Conservation (phyloP, 805 yeast genomes). For the Debaryomyces tyrocola region DNA sequence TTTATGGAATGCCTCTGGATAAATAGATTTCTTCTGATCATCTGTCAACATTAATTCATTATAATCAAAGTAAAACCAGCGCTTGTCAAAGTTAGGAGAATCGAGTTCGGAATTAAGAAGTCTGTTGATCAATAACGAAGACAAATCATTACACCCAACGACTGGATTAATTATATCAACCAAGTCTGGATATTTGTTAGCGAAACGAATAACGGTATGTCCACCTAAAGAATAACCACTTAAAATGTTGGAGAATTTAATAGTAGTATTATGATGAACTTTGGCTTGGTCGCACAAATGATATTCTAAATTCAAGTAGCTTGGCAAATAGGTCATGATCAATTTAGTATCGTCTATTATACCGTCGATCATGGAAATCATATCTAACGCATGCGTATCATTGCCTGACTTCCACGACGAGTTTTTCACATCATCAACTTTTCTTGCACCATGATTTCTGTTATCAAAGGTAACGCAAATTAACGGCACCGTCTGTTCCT, state of each 20-base stretch:
- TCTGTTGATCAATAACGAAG: conserved; percentile 45
- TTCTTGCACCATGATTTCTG: conserved; percentile 57
- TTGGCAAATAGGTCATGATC: conserved; percentile 46
- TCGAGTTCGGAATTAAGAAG: conserved; percentile 21
- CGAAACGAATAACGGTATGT: conserved; percentile 52
- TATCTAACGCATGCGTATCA: conserved; percentile 48
- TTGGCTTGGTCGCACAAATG: conserved; percentile 14
- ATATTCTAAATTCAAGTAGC: conserved; percentile 34
- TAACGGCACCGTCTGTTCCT: conserved; percentile 26
- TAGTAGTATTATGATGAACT: conserved; percentile 16
- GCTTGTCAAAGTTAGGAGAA: conserved; percentile 23
- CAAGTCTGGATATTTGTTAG: conserved; percentile 33
- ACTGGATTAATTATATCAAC: conserved; percentile 48
- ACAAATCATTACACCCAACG: conserved; percentile 49
- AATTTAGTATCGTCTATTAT: conserved; percentile 44
- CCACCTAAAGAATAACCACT: conserved; percentile 60
- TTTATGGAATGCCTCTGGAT: conserved; percentile 36
- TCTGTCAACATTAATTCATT: conserved; percentile 31
- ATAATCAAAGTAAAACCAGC: conserved; percentile 32
- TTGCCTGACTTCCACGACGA: conserved; percentile 50
- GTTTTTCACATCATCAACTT: conserved; percentile 34
- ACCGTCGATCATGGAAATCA: conserved; percentile 50
- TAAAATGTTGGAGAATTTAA: conserved; percentile 37
- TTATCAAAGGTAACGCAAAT: conserved; percentile 53
- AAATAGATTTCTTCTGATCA: conserved; percentile 21